Conservation (phyloP, 2,329 filamentous ascomycete species). For the Ceratocystis papillata region DNA sequence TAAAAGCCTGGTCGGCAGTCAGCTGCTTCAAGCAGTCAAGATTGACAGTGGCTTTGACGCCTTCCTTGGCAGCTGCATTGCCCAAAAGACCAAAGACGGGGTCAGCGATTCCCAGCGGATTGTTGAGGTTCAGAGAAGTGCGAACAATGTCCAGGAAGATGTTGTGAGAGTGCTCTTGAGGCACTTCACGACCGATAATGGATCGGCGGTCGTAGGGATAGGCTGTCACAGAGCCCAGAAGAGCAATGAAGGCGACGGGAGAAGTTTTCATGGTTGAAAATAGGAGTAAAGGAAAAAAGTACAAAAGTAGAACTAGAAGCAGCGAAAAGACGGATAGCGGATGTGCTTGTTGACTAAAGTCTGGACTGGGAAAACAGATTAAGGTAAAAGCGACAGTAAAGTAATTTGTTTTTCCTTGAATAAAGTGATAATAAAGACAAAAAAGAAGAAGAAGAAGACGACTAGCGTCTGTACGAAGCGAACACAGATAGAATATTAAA, state of each 20-base stretch:
- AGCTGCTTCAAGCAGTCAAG: constrained; percentile 39
- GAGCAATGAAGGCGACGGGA: constrained; percentile 17
- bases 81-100: constrained; percentile 40
- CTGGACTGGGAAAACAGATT: too few species aligned
- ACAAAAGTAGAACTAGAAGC: background rate
- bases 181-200: constrained; percentile 36
- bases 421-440: constrained; percentile 2
- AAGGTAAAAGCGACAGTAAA: background rate
- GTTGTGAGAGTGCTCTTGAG: constrained; percentile 47
- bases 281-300: background rate
- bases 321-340: background rate
- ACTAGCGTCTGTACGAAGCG: constrained; percentile 19
- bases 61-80: constrained; percentile 39
- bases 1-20: constrained; percentile 49
- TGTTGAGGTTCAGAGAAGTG: constrained; percentile 38
- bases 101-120: constrained; percentile 43
- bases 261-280: constrained; percentile 20
- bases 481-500: constrained; percentile 12
- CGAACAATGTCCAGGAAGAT: constrained; percentile 39
- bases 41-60: constrained; percentile 36
- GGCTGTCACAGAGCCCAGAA: constrained; percentile 26
- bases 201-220: constrained; percentile 23
- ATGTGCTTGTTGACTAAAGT: too few species aligned
- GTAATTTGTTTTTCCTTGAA: background rate
- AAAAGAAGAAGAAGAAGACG: constrained; percentile 10